phyloP scores from a whole-genome alignment of 1,284 basidiomycete genomes.

The Calocybe gambosa region DNA sequence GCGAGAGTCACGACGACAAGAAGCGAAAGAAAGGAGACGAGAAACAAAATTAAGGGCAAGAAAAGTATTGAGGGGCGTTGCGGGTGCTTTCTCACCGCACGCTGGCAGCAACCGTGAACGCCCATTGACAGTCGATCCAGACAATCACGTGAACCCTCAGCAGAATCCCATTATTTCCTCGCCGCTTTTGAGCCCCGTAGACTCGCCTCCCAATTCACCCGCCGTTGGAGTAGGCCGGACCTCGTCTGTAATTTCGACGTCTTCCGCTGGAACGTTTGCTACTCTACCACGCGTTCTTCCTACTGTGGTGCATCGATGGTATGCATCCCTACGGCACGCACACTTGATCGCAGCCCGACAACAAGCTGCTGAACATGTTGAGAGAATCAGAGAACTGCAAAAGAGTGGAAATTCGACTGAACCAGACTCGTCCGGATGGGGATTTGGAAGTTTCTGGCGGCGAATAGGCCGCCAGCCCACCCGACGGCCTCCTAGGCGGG shows the following conservation, averaged over 20 bases:
- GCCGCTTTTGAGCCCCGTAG: conserved; percentile 4
- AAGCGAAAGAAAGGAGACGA: conserved; percentile 35
- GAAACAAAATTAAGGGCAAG: conserved; percentile 44
- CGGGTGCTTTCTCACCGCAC: conserved; percentile 32
- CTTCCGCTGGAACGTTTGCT: conserved; percentile 17
- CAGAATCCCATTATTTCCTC: conserved; percentile 1
- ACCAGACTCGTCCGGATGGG: conserved; percentile 49
- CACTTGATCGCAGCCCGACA: conserved; percentile 61
- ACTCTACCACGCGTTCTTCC: conserved; percentile 31
- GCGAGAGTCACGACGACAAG: conserved; percentile 41
- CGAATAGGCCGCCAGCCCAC: conserved; percentile 24
- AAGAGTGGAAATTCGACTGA: conserved; percentile 28
- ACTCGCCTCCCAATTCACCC: conserved; percentile 10
- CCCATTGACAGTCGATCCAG: not conserved
- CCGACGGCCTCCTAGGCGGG: conserved; percentile 5
- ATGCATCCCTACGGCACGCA: conserved; percentile 50
- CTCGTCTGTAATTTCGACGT: conserved; percentile 16
- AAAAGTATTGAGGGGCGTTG: conserved; percentile 48
- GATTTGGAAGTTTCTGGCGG: conserved; percentile 65
- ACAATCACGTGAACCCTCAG: conserved; percentile 5
- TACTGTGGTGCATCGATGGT: conserved; percentile 44
- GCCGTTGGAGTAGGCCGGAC: conserved; percentile 9
- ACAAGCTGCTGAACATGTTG: conserved; percentile 59
- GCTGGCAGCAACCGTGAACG: conserved; percentile 6
- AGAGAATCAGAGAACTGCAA: conserved; percentile 55